Evolutionary conservation across 331 rosid genomes (phyloP), one percentile per base, ranked within the genome.

Genomic region (Arachis monticola): DNA sequence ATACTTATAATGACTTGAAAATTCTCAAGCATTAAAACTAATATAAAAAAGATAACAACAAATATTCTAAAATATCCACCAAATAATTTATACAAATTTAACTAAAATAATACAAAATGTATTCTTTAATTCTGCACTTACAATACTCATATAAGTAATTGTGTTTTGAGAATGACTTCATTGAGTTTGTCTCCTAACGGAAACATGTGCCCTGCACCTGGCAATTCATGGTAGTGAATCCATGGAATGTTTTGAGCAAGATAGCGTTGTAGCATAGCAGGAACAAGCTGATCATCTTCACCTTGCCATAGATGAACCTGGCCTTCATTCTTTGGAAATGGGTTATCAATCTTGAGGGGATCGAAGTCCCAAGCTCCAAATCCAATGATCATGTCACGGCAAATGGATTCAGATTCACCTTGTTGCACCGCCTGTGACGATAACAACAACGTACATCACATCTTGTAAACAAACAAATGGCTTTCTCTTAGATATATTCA

Each of bases 301-400:
- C 79, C 83, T 31, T 80, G 83, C 83, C 83, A 80, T 52, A 80
- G 55, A 51, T 80, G 83, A 64, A 80, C 80, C 0, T 67, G 13
- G 3, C 46, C 64, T 35, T 66, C 69, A 17, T 64, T 75, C 30
- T 83, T 38, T 0, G 85, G 81, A 35, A 84, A 87, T 5, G 89
- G 86, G 69, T 80, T 72, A 0, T 31, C 70, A 1, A 85, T 32
- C 17, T 84, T 79, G 7, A 71, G 2, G 2, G 85, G 88, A 73
- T 62, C 80, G 58, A 85, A 89, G 60, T 89, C 92, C 95, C 95
- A 89, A 38, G 71, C 52, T 79, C 81, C 80, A 46, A 64, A 83
- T 41, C 83, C 52, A 32, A 73, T 79, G 6, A 78, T 12, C 1
- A 75, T 1, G 79, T 87, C 92, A 45, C 88, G 85, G 45, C 74